Evolutionary conservation across 805 yeast genomes (phyloP), one percentile per base, ranked within the genome.

Genomic region (Candida suzukii): DNA sequence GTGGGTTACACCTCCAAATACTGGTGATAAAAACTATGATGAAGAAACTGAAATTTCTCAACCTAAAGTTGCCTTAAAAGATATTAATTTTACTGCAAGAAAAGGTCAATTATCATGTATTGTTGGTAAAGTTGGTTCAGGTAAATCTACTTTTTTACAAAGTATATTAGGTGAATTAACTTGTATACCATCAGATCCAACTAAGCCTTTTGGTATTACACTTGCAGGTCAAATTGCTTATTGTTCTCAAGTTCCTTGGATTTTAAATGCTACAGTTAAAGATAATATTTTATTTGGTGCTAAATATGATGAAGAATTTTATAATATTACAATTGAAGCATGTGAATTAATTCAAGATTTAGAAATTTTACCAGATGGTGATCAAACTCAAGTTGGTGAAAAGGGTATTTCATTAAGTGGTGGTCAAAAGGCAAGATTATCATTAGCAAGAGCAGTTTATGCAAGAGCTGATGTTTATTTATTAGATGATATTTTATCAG

Each of bases 381-480:
- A 93, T 59, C 71, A 71, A 39, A 93, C 99, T 6, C 78, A 85
- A 52, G 98, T 93, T 43, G 99, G 99, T 47, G 99, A 93, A 66
- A 88, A 91, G 60, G 99, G 99, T 48, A 90, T 93, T 39, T 87
- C 97, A 13, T 70, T 93, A 38, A 86, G 96, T 33, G 99, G 99
- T 39, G 99, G 99, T 35, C 99, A 93, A 63, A 93, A 93, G 71
- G 98, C 99, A 0, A 80, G 99, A 60, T 72, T 93, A 29, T 81
- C 95, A 1, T 73, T 93, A 40, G 99, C 99, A 0, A 77, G 99
- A 58, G 97, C 99, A 12, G 96, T 93, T 10, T 93, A 93, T 58
- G 76, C 96, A 12, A 74, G 98, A 49, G 95, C 98, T 3, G 98
- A 93, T 56, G 77, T 93, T 25, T 88, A 87, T 58, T 65, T 93